These are phyloP conservation scores for Cercospora berteroae DNA, from an alignment of 2,329 filamentous ascomycete genomes.

Conservation along the genomic window DNA sequence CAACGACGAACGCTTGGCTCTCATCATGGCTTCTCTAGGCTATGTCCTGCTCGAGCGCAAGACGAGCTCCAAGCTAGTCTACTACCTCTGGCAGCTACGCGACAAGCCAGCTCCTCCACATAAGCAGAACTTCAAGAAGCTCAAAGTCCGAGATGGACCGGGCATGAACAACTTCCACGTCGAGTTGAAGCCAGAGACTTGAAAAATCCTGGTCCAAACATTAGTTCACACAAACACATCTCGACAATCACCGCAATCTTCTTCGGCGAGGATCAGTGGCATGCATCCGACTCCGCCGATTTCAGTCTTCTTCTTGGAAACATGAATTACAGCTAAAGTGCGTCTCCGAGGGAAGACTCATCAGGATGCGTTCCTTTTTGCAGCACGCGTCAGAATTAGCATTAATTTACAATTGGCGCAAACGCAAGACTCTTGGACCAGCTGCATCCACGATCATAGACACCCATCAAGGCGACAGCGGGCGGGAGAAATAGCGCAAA, in stretches of 20 bases:
- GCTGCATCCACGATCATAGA: neutral
- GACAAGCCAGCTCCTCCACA: slow-evolving; percentile 26
- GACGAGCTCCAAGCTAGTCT: slow-evolving; percentile 77
- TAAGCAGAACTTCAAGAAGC: slow-evolving; percentile 61
- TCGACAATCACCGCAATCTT: neutral
- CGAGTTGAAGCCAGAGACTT: slow-evolving; percentile 51
- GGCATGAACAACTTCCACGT: slow-evolving; percentile 90
- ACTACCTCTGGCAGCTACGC: slow-evolving; percentile 74
- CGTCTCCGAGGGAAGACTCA: neutral
- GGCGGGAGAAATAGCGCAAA: neutral
- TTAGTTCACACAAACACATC: neutral
- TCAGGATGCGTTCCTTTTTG: neutral
- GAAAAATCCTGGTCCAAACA: neutral
- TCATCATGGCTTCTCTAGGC: slow-evolving; percentile 75
- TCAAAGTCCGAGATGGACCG: slow-evolving; percentile 70
- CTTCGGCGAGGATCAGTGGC: neutral
- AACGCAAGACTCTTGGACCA: neutral
- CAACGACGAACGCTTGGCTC: slow-evolving; percentile 64
- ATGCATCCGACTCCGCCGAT: neutral
- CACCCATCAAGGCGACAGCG: neutral
- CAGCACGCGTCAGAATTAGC: neutral
- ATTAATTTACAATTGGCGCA: neutral
- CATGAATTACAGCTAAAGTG: neutral
- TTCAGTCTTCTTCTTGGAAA: neutral
- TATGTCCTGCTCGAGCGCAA: slow-evolving; percentile 67